These are phyloP conservation scores for Lecanoromycetidae sp. DNA, from an alignment of 2,329 filamentous ascomycete species.

Conservation along the genomic window DNA sequence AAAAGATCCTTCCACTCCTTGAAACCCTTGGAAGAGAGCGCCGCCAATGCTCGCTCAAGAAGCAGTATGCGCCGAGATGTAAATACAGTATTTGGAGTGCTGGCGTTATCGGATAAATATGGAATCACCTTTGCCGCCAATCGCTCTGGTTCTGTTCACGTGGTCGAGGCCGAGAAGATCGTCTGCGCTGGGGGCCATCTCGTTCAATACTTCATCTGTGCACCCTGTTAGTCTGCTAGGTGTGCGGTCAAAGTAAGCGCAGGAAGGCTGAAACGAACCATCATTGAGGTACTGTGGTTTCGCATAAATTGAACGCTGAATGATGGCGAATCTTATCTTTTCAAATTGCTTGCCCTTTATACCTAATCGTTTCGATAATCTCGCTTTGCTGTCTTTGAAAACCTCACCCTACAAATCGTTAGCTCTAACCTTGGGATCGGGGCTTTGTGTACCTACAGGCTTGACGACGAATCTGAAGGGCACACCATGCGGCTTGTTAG, in stretches of 20 bases:
- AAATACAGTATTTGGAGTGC: not conserved
- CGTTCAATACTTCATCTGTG: slow-evolving; percentile 35
- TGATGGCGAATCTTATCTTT: slow-evolving; percentile 90
- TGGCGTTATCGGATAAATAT: slow-evolving; percentile 46
- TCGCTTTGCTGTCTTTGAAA: slow-evolving; percentile 85
- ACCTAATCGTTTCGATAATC: slow-evolving; percentile 82
- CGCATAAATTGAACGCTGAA: slow-evolving; percentile 58
- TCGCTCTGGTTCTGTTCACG: slow-evolving; percentile 47
- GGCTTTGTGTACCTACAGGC: slow-evolving; percentile 44
- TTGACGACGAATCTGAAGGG: slow-evolving; percentile 85
- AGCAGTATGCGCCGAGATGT: not conserved
- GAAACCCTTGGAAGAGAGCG: not conserved
- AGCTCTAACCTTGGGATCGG: not conserved
- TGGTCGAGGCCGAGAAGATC: slow-evolving; percentile 60
- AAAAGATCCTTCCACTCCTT: not conserved
- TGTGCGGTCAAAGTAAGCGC: not conserved
- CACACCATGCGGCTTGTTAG: slow-evolving; percentile 69
- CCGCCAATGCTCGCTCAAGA: not conserved
- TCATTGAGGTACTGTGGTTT: slow-evolving; percentile 76
- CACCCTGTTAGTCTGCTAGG: slow-evolving; percentile 1
- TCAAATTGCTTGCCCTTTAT: slow-evolving; percentile 97
- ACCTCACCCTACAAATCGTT: slow-evolving; percentile 52
- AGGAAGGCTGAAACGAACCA: slow-evolving; percentile 45
- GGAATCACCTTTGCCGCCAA: slow-evolving; percentile 49
- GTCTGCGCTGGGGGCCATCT: slow-evolving; percentile 63